Evolutionary conservation across 2,329 filamentous ascomycete species (phyloP).

Genomic region (Apiospora malaysiana): DNA sequence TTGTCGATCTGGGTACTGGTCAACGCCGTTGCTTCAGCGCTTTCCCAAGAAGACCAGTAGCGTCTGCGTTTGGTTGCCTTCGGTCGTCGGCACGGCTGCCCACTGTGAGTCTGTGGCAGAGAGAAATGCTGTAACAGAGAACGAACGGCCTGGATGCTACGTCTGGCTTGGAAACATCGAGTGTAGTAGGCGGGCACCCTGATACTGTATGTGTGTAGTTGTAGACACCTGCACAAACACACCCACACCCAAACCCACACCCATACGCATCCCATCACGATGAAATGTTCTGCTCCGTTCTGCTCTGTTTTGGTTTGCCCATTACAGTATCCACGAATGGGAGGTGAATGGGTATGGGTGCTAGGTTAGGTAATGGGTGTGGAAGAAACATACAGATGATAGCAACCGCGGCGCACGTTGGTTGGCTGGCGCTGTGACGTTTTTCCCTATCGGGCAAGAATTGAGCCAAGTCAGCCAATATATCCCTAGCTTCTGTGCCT

Average conservation of each 20-base stretch:
- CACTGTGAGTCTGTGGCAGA: too few relatives aligned
- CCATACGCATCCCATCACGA: neutral
- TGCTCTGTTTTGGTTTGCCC: neutral
- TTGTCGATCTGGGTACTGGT: constrained; percentile 3
- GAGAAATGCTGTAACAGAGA: neutral
- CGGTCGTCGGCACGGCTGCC: constrained; percentile 1
- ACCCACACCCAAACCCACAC: too few relatives aligned
- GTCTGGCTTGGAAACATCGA: neutral
- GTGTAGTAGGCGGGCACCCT: too few relatives aligned
- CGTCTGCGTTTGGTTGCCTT: neutral
- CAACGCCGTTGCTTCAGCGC: constrained; percentile 19
- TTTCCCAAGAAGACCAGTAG: constrained; percentile 7
- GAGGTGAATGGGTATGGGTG: neutral
- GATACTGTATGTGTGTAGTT: too few relatives aligned
- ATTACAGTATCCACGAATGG: neutral
- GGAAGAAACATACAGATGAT: neutral
- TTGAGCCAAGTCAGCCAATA: constrained; percentile 8
- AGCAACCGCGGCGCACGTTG: neutral
- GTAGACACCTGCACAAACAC: neutral
- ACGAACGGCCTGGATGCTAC: neutral
- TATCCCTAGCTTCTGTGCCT: constrained; percentile 12
- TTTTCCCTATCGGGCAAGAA: constrained; percentile 14
- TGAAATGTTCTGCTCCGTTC: neutral
- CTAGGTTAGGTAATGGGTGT: neutral
- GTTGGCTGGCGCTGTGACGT: neutral